These are phyloP conservation scores for Morella rubra DNA, from an alignment of 306 rosid species.

Conservation along the genomic window DNA sequence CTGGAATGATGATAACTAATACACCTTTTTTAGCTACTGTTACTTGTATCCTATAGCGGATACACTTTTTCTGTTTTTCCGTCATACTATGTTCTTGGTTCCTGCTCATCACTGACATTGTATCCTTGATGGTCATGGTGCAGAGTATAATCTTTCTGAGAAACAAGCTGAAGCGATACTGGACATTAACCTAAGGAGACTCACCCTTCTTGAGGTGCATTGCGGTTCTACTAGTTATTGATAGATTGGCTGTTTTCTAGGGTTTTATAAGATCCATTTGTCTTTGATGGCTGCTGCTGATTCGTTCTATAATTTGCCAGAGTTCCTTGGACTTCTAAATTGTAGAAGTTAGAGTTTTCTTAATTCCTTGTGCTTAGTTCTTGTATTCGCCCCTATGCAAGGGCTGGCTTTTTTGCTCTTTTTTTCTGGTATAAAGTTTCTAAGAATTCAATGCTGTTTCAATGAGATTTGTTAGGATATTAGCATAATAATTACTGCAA, in stretches of 20 bases:
- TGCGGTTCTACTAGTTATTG: conserved; percentile 13
- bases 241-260: neutral
- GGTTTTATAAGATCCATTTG: neutral
- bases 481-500: neutral
- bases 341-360: neutral
- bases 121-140: conserved; percentile 16
- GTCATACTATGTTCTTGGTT: neutral
- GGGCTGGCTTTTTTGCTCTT: neutral
- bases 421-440: neutral
- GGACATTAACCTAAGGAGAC: conserved; percentile 86
- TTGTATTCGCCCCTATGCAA: neutral
- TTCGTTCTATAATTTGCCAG: neutral
- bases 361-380: neutral
- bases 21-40: neutral
- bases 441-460: neutral
- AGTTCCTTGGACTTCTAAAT: neutral
- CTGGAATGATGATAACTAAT: neutral
- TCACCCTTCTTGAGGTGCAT: conserved; percentile 79
- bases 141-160: conserved; percentile 82
- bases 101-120: neutral
- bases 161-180: conserved; percentile 96
- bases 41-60: neutral
- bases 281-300: neutral
- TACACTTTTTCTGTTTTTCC: neutral
- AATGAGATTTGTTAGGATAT: neutral